A percentile compares a stretch with the other conserved stretches of the same genome.
Evolutionary conservation across 495 filamentous ascomycete genomes (phyloP).

Genomic region (Penicillium waksmanii): DNA sequence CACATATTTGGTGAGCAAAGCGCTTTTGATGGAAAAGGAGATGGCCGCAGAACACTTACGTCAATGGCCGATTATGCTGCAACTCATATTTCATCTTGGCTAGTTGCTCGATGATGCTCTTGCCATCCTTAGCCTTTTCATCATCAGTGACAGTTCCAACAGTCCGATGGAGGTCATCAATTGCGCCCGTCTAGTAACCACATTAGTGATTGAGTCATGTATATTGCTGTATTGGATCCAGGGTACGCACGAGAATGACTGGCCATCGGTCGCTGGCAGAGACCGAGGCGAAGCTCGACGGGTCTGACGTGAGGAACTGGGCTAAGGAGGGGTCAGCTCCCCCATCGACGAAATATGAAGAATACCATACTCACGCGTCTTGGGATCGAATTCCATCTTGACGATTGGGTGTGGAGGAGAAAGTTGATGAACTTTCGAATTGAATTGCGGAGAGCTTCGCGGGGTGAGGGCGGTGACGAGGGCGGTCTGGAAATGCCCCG

Average conservation of each 20-base stretch:
- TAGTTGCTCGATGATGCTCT: conserved; percentile 78
- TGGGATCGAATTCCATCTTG: conserved; percentile 54
- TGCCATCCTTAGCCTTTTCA: conserved; percentile 76
- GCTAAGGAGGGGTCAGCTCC: conserved; percentile 55
- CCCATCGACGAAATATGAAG: background rate
- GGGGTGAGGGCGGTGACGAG: background rate
- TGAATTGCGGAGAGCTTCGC: background rate
- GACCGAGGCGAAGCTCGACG: conserved; percentile 81
- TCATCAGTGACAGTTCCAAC: conserved; percentile 55
- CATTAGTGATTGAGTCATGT: conserved; percentile 13
- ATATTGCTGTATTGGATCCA: background rate
- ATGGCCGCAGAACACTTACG: conserved; percentile 52
- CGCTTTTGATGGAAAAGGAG: too few species aligned
- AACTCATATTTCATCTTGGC: conserved; percentile 92
- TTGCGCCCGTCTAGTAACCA: conserved; percentile 75
- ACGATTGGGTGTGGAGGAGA: background rate
- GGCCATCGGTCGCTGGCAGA: conserved; percentile 90
- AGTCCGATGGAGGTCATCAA: conserved; percentile 88
- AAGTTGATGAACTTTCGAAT: background rate
- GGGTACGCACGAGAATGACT: conserved; percentile 75
- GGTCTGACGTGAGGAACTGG: conserved; percentile 77
- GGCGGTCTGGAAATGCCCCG: conserved; percentile 1
- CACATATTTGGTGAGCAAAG: background rate
- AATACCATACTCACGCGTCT: conserved; percentile 54
- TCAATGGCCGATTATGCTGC: conserved; percentile 84